Evolutionary conservation across 2,329 filamentous ascomycete genomes (phyloP).

Genomic region (Parastagonospora avenae): DNA sequence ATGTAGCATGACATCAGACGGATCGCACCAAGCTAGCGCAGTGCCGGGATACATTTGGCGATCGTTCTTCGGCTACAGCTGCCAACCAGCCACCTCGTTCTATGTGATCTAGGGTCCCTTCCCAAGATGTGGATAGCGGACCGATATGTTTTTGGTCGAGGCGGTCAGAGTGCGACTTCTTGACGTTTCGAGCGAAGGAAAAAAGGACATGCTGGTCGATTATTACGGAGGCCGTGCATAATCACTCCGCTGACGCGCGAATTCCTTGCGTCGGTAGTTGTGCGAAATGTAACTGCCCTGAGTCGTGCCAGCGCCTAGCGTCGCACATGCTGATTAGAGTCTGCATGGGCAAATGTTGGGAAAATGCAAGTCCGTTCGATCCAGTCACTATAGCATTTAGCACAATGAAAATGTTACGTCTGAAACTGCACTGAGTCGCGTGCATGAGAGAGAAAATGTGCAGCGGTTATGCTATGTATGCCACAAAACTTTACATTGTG

Average conservation of each 20-base stretch:
- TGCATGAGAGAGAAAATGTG: neutral
- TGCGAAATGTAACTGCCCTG: neutral
- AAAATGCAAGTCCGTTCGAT: neutral
- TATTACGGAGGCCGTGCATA: neutral
- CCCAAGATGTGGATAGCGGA: slow-evolving; percentile 7
- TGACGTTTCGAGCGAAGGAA: neutral
- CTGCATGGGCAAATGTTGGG: neutral
- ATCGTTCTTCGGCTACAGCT: slow-evolving; percentile 23
- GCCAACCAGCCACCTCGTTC: slow-evolving; percentile 26
- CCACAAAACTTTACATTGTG: slow-evolving; percentile 14
- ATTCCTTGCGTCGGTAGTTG: neutral
- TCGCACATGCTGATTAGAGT: neutral
- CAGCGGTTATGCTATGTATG: neutral
- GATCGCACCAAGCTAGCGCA: slow-evolving; percentile 8
- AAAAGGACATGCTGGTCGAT: neutral
- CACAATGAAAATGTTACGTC: neutral
- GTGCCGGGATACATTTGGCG: slow-evolving; percentile 5
- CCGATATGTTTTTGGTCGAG: neutral
- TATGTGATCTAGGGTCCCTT: slow-evolving; percentile 19
- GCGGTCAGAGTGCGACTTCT: neutral
- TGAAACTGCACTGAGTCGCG: neutral
- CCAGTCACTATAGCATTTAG: neutral
- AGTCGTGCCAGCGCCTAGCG: neutral
- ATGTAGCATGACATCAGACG: slow-evolving; percentile 29
- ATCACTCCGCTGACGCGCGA: neutral